Evolutionary conservation across 257 asterid species (phyloP), one percentile per base, ranked within the genome.

Genomic region (Solanum chiquidenum): DNA sequence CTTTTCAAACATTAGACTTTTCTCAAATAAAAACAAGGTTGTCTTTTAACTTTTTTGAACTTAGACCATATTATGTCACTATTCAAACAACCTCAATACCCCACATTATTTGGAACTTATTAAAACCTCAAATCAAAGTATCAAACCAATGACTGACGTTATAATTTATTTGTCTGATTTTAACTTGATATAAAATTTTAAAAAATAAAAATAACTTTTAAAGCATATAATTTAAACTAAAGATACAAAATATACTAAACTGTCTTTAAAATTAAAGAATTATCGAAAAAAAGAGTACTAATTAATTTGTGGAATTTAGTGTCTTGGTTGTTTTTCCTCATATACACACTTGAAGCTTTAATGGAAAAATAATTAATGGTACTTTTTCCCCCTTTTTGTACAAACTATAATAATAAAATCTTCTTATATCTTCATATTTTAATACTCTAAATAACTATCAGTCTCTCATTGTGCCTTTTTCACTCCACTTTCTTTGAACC

Each of bases 181-280:
- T 64, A 0, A 64, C 0, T 64, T 64, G 16, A 64, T 2, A 4
- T 0, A 5, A 25, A n/a, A n/a, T 11, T 11, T 20, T 3, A 25
- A 64, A n/a, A 62, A 23, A 0, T 20, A 20, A 55, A 55, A 52
- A 52, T 49, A 0, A 49, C 9, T 52, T 16, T 49, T 8, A 38
- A 38, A 38, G 2, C 1, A 0, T 38, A 9, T 49, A 14, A 12
- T 44, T 14, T 52, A 52, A 52, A 52, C 0, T 52, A 52, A 52
- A 14, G 23, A 52, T 52, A 5, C 1, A 52, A 0, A 52, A 52
- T 52, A 52, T 18, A 52, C 0, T 3, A 55, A 55, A 55, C 0
- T 55, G 9, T 16, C 0, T 0, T 18, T 52, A 0, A 52, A 52
- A 18, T 52, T 49, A 52, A 52, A 52, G 9, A 16, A 55, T 58